phyloP scores from a whole-genome alignment of 23 red algal genomes.

The Gracilaria domingensis region DNA sequence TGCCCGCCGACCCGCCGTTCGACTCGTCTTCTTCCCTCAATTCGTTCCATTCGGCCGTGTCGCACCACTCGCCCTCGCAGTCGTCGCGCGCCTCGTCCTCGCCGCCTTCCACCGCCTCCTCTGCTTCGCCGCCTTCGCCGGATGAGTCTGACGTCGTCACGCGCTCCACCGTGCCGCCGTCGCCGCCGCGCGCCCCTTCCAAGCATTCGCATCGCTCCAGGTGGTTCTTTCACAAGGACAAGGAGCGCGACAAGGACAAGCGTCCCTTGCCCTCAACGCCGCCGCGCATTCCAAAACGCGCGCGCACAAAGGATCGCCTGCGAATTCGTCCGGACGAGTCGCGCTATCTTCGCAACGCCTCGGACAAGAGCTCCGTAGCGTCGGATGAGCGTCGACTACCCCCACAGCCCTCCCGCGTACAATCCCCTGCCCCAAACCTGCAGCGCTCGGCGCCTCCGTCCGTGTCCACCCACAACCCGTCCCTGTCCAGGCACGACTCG shows the following conservation, averaged over 20 bases:
- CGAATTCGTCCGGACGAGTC: conserved; percentile 19
- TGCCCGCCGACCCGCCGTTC: background rate
- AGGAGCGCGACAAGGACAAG: conserved; percentile 26
- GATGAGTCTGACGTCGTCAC: conserved; percentile 20
- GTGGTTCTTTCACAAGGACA: conserved; percentile 37
- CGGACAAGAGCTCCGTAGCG: conserved; percentile 10
- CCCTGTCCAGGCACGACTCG: background rate
- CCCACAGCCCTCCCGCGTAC: background rate
- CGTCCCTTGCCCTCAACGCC: background rate
- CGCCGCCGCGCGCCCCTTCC: conserved; percentile 40
- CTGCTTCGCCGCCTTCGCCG: background rate
- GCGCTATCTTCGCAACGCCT: conserved; percentile 10
- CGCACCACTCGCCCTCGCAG: background rate
- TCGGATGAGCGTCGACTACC: conserved; percentile 14
- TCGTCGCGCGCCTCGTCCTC: conserved; percentile 8
- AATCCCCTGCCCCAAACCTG: background rate
- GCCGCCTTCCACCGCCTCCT: background rate
- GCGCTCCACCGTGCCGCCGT: conserved; percentile 25
- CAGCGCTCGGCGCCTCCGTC: conserved; percentile 1
- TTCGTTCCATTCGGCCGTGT: conserved; percentile 66
- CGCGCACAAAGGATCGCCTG: conserved; percentile 23
- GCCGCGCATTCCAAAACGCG: conserved; percentile 14
- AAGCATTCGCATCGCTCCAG: conserved; percentile 43
- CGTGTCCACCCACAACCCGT: background rate
- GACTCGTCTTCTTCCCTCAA: conserved; percentile 44